These are phyloP conservation scores for Ceriops decandra DNA, from an alignment of 345 rosid genomes.

Conservation along the genomic window DNA sequence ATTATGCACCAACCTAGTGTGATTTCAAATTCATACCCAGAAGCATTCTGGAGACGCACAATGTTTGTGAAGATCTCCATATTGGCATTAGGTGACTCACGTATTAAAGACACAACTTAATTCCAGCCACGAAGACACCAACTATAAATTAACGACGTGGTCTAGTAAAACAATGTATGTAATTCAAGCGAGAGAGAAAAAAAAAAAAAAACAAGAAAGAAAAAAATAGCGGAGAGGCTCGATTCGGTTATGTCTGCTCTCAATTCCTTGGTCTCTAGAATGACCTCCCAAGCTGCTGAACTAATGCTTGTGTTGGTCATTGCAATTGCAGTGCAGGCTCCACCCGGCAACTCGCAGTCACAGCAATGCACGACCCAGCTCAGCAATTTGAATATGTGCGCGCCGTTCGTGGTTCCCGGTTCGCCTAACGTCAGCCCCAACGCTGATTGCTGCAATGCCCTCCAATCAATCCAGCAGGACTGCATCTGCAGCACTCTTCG, in stretches of 20 bases:
- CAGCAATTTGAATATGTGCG: conserved; percentile 56
- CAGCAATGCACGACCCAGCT: conserved; percentile 59
- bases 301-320: conserved; percentile 28
- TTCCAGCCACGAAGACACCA: background rate
- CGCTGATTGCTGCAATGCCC: conserved; percentile 60
- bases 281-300: background rate
- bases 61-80: conserved; percentile 2
- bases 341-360: conserved; percentile 38
- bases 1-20: too few relatives aligned
- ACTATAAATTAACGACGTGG: conserved; percentile 13
- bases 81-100: conserved; percentile 23
- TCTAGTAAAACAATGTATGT: background rate
- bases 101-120: conserved; percentile 3
- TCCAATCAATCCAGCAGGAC: conserved; percentile 51
- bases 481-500: conserved; percentile 84
- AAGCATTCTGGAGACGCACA: background rate
- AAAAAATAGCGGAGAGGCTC: background rate
- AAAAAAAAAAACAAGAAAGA: background rate
- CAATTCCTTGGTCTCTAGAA: conserved; percentile 4
- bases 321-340: conserved; percentile 26
- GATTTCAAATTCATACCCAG: too few relatives aligned
- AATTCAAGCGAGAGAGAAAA: background rate
- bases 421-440: conserved; percentile 37
- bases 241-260: conserved; percentile 11
- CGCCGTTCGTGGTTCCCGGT: conserved; percentile 69